Evolutionary conservation across 768 basidiomycete species (phyloP), one percentile per base, ranked within the genome.

Genomic region (Boletellus emodensis): DNA sequence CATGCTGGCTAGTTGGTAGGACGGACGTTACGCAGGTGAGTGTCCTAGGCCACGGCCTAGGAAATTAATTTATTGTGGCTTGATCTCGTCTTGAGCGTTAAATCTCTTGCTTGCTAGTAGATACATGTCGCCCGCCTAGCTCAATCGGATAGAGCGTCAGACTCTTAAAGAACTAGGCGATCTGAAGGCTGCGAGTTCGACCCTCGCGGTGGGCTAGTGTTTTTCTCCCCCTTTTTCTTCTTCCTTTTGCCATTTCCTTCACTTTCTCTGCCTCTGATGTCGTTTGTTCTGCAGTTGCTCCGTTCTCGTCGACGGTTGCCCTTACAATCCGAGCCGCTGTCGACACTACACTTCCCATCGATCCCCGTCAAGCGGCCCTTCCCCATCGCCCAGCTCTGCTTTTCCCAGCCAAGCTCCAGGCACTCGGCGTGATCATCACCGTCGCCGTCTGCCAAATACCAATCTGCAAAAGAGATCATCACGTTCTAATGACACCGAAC

Each of bases 131-230:
- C 77, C 78, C 75, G 77, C 77, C 77, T 79, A 80, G 79, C 77
- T 80, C 79, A 79, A 79, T 79, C 76, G 77, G 77, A 79, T 80
- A 79, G 78, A 80, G 77, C 77, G 77, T 79, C 77, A 80, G 77
- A 79, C 77, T 79, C 76, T 79, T 80, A 80, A 15, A n/a, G 24
- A 42, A 63, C 58, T 68, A 68, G 67, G 69, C 65, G 51, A 76
- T 77, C 77, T 76, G 76, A 78, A 79, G 77, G 76, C 77, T 78
- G 77, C 77, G 76, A 77, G 77, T 79, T 78, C 76, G 76, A 78
- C 77, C 76, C 77, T 77, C 77, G 77, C 76, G 77, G 77, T 78
- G 76, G 76, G 76, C 77, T 79, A 78, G 43, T 58, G 22, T 33
- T 49, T 63, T 73, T 65, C 15, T 20, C 13, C 11, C 20, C 20